Evolutionary conservation across 2,329 filamentous ascomycete genomes (phyloP).

Genomic region (Chrysoporthe puriensis): DNA sequence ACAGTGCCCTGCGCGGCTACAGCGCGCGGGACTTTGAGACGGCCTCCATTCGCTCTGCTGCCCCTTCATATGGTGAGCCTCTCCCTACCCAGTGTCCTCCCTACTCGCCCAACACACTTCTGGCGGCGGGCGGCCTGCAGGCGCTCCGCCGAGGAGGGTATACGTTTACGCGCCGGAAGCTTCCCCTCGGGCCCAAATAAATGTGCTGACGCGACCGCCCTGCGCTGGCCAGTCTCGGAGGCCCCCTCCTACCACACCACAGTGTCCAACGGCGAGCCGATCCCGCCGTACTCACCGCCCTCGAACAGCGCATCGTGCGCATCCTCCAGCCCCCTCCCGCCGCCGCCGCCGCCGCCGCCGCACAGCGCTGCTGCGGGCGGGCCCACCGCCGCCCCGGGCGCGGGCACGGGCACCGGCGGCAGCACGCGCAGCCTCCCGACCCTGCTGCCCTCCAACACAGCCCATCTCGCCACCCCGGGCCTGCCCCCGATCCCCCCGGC

Average conservation of each 20-base stretch:
- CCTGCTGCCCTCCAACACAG: constrained; percentile 40
- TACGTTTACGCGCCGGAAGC: not conserved
- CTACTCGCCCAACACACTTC: not conserved
- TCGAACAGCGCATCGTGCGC: constrained; percentile 20
- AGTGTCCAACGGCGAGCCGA: constrained; percentile 47
- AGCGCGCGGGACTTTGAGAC: constrained; percentile 66
- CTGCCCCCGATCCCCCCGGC: constrained; percentile 55
- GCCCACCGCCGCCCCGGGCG: not conserved
- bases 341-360: constrained; percentile 25
- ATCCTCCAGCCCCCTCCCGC: not conserved
- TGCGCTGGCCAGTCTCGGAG: constrained; percentile 57
- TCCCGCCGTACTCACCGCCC: constrained; percentile 56
- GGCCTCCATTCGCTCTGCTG: constrained; percentile 66
- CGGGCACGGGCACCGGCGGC: not conserved
- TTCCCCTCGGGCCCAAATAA: not conserved
- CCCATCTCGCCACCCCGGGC: constrained; percentile 43
- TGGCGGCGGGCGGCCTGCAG: not conserved
- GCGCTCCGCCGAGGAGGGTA: not conserved
- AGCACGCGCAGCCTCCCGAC: constrained; percentile 29
- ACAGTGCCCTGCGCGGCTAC: constrained; percentile 22
- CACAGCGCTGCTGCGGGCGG: constrained; percentile 9
- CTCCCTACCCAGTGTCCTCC: not conserved
- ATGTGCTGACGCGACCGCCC: not conserved
- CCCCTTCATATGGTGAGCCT: constrained; percentile 67
- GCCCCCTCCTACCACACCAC: constrained; percentile 65